Evolutionary conservation across 208 protist species (phyloP).

Genomic region (Crithidia fasciculata): DNA sequence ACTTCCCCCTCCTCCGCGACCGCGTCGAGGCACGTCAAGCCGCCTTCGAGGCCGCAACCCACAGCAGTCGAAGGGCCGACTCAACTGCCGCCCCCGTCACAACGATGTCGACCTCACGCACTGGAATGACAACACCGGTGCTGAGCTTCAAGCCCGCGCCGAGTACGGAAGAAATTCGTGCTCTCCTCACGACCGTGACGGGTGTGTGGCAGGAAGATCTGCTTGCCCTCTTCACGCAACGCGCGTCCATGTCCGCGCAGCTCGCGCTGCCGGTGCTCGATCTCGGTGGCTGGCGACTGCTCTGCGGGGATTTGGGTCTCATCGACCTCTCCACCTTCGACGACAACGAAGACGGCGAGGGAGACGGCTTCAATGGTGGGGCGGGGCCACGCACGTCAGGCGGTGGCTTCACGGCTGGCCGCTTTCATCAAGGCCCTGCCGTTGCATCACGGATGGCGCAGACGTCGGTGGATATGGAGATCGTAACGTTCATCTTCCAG

Average conservation of each 20-base stretch:
- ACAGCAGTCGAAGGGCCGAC: neutral
- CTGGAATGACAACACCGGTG: neutral
- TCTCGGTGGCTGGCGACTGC: slow-evolving; percentile 76
- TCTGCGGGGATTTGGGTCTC: slow-evolving; percentile 73
- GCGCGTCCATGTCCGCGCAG: slow-evolving; percentile 52
- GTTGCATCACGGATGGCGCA: slow-evolving; percentile 28
- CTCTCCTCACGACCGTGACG: slow-evolving; percentile 7
- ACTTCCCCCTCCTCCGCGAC: slow-evolving; percentile 36
- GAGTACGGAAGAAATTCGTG: slow-evolving; percentile 23
- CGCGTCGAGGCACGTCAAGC: slow-evolving; percentile 41
- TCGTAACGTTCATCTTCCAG: slow-evolving; percentile 65
- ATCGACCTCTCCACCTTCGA: slow-evolving; percentile 34
- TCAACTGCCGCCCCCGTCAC: neutral
- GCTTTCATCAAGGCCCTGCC: neutral
- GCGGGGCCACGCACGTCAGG: no score
- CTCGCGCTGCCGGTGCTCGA: slow-evolving; percentile 81
- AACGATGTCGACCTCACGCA: no score
- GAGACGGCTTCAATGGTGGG: neutral
- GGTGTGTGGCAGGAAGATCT: slow-evolving; percentile 55
- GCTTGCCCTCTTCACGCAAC: slow-evolving; percentile 68
- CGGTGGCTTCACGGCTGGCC: neutral
- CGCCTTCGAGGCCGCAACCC: slow-evolving; percentile 13
- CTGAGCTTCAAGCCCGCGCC: neutral
- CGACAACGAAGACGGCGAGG: neutral
- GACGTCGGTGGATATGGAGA: slow-evolving; percentile 48